A percentile compares a stretch with the other conserved stretches of the same genome.
phyloP scores from a whole-genome alignment of 495 filamentous ascomycete genomes.

The Xylaria cubensis region DNA sequence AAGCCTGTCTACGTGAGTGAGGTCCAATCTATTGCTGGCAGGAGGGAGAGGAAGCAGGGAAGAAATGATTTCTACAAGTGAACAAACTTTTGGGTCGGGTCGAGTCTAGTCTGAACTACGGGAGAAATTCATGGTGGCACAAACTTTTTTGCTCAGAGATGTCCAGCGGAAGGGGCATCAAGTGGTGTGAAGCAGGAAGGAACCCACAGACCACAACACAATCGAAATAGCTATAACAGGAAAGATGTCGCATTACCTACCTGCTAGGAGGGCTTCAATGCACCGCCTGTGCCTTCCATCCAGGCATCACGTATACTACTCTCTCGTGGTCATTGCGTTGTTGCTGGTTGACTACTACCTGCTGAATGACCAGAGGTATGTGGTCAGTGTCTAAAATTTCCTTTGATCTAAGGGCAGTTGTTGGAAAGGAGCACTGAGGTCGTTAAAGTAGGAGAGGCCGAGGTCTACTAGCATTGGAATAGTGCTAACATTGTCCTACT shows the following conservation, averaged over 20 bases:
- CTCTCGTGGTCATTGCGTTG: constrained; percentile 6
- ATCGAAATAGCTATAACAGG: background rate
- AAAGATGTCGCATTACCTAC: background rate
- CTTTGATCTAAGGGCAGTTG: background rate
- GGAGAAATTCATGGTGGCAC: constrained; percentile 15
- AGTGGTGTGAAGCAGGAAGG: constrained; percentile 5
- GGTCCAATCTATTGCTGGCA: constrained; percentile 1
- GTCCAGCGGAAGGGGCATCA: constrained; percentile 12
- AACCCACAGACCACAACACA: background rate
- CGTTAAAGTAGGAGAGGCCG: background rate
- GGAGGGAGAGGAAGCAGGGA: constrained; percentile 9
- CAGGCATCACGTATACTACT: background rate
- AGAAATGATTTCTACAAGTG: background rate
- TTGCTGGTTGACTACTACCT: background rate
- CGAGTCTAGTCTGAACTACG: background rate
- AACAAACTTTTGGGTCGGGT: background rate
- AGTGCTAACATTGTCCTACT: background rate
- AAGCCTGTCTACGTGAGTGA: background rate
- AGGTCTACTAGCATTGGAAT: background rate
- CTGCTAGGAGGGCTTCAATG: background rate
- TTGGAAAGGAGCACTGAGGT: background rate
- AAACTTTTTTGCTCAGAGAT: constrained; percentile 15
- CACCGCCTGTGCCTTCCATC: constrained; percentile 2
- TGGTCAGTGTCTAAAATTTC: background rate
- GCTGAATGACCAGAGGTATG: background rate